Percentiles rank a stretch among this genome's conserved stretches.
Evolutionary conservation across 768 basidiomycete species (phyloP).

Genomic region (Tricholoma terreum): DNA sequence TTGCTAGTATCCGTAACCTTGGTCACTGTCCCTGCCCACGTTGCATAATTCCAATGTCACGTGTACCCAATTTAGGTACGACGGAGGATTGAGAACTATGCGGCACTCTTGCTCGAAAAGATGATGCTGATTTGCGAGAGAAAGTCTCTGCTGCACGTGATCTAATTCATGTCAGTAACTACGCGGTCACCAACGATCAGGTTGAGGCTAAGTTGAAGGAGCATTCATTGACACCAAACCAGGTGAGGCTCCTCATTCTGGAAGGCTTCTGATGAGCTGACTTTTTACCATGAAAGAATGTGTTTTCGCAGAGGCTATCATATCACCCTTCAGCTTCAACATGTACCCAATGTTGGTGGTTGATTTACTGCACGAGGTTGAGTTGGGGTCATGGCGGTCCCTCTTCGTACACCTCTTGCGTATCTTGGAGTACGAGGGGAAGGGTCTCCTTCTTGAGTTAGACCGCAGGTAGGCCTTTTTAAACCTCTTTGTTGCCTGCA

Average conservation of each 20-base stretch:
- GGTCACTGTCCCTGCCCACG: background rate
- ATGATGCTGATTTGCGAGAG: background rate
- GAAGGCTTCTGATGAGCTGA: background rate
- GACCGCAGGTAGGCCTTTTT: constrained; percentile 17
- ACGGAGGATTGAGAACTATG: constrained; percentile 5
- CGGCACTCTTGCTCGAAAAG: background rate
- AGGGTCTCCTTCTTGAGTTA: constrained; percentile 18
- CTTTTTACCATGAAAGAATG: background rate
- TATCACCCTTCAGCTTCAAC: constrained; percentile 14
- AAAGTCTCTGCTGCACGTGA: background rate
- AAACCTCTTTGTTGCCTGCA: background rate
- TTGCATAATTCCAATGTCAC: background rate
- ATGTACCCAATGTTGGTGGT: constrained; percentile 26
- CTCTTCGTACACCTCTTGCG: constrained; percentile 33
- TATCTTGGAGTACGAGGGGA: constrained; percentile 21
- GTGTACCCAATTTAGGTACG: background rate
- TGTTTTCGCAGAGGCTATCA: background rate
- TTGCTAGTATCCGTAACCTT: background rate
- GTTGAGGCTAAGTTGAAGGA: constrained; percentile 8
- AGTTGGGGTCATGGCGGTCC: constrained; percentile 36
- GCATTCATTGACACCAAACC: constrained; percentile 9
- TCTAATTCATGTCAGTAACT: constrained; percentile 2
- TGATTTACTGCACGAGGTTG: constrained; percentile 39
- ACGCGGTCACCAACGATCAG: background rate
- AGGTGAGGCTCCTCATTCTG: background rate